Evolutionary conservation across 768 basidiomycete species (phyloP).

Genomic region (Leccinum variicolor): DNA sequence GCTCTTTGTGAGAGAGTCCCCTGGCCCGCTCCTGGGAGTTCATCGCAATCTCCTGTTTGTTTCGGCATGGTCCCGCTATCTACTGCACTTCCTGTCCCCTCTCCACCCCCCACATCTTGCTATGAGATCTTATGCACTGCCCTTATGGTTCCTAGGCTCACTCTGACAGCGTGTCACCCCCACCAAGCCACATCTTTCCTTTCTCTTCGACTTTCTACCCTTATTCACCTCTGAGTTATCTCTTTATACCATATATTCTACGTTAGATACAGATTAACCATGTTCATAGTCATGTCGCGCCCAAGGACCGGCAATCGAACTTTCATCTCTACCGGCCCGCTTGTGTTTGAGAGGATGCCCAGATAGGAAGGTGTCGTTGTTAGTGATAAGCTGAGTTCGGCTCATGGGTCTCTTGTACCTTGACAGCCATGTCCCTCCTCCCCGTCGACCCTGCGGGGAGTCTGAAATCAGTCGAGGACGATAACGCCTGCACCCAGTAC

Average conservation of each 20-base stretch:
- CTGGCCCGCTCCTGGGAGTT: neutral
- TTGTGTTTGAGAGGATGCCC: constrained; percentile 11
- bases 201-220: constrained; percentile 15
- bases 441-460: constrained; percentile 48
- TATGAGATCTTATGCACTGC: constrained; percentile 28
- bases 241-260: constrained; percentile 40
- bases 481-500: constrained; percentile 57
- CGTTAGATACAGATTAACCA: constrained; percentile 35
- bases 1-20: constrained; percentile 41
- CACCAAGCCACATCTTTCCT: constrained; percentile 10
- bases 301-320: constrained; percentile 8
- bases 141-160: constrained; percentile 21
- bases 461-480: constrained; percentile 36
- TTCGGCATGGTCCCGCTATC: constrained; percentile 22
- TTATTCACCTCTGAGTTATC: constrained; percentile 37
- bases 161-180: constrained; percentile 20
- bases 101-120: constrained; percentile 18
- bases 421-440: constrained; percentile 51
- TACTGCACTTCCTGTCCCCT: constrained; percentile 10
- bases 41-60: constrained; percentile 9
- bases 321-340: neutral
- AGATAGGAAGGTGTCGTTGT: constrained; percentile 25
- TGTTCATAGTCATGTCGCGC: constrained; percentile 30
- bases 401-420: constrained; percentile 19
- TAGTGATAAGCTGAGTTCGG: neutral